phyloP scores from a whole-genome alignment of 768 basidiomycete species.

The Russula virescens region DNA sequence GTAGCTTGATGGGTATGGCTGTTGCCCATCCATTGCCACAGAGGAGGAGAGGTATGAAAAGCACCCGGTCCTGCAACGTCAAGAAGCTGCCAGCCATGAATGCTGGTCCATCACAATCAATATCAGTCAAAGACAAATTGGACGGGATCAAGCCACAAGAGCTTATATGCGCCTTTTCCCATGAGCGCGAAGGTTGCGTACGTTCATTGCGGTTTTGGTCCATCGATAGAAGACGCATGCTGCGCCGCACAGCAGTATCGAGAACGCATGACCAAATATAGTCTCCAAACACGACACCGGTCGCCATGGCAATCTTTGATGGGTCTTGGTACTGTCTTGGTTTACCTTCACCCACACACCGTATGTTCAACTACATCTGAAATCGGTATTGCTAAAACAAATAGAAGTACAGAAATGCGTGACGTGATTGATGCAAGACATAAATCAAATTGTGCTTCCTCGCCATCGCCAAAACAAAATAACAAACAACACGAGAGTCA shows the following conservation, averaged over 20 bases:
- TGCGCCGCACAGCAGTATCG: too few species aligned
- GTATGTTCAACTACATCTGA: too few species aligned
- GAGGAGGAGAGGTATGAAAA: neutral
- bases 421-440: neutral
- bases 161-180: constrained; percentile 12
- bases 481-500: neutral
- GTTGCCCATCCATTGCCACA: neutral
- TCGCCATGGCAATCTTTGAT: too few species aligned
- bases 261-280: neutral
- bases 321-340: too few species aligned
- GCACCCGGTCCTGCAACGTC: neutral
- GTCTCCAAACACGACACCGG: too few species aligned
- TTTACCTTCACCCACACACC: too few species aligned
- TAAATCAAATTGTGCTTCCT: neutral
- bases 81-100: neutral
- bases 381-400: neutral
- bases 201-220: neutral
- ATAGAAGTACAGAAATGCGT: neutral
- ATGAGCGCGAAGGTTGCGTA: neutral
- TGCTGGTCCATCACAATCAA: neutral
- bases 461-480: neutral
- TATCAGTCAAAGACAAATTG: neutral
- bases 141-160: constrained; percentile 13
- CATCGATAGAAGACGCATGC: neutral
- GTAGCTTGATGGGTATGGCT: neutral